Evolutionary conservation across 768 basidiomycete species (phyloP).

Genomic region (Suillus americanus): DNA sequence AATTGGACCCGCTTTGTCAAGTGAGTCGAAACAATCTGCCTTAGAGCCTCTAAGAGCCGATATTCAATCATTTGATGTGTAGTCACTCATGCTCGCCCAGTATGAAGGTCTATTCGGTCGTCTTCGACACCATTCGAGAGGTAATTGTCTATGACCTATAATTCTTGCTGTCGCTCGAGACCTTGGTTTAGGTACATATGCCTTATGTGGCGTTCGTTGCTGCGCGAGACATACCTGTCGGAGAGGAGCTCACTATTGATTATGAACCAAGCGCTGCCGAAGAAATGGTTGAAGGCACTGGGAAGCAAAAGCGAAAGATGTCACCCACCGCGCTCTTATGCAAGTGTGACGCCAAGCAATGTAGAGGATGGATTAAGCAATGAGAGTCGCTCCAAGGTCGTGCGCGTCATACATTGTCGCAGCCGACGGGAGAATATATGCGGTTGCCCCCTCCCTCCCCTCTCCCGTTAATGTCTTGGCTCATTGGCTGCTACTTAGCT

Average conservation of each 20-base stretch:
- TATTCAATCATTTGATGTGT: conserved; percentile 11
- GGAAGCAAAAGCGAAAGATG: conserved; percentile 24
- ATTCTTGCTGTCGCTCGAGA: conserved; percentile 5
- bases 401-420: not conserved
- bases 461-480: not conserved
- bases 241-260: conserved; percentile 62
- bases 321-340: conserved; percentile 35
- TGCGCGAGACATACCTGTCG: conserved; percentile 42
- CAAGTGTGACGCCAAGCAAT: conserved; percentile 35
- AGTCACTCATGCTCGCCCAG: conserved; percentile 74
- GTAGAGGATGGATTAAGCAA: conserved; percentile 38
- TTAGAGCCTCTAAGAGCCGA: not conserved
- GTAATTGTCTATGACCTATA: conserved; percentile 32
- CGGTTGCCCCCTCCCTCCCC: not conserved
- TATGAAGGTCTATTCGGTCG: conserved; percentile 52
- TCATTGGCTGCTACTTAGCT: not conserved
- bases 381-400: not conserved
- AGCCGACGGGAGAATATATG: not conserved
- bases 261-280: conserved; percentile 50
- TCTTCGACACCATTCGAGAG: conserved; percentile 60
- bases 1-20: conserved; percentile 80
- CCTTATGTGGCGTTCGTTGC: conserved; percentile 66
- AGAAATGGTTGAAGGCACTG: conserved; percentile 8
- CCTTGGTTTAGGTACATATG: conserved; percentile 45
- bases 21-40: conserved; percentile 36